A percentile compares a stretch with the other conserved stretches of the same genome.
Evolutionary conservation across 2,329 filamentous ascomycete genomes (phyloP).

Genomic region (Albophoma yamanashiensis): DNA sequence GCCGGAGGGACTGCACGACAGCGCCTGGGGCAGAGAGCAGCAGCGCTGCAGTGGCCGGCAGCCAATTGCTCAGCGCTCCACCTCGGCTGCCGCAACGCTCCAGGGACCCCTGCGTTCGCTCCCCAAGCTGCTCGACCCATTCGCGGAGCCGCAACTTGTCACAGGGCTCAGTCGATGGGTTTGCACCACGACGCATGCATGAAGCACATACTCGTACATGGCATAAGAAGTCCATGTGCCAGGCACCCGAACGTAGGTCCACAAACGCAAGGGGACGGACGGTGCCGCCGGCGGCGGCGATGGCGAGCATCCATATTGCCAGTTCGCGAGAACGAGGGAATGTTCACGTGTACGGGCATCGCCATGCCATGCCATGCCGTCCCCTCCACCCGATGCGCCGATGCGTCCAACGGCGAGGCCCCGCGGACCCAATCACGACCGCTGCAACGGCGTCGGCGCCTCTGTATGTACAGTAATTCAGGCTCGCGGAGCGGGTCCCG

Average conservation of each 20-base stretch:
- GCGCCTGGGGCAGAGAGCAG: neutral
- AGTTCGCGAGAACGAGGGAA: neutral
- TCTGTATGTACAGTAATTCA: neutral
- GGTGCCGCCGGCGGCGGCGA: neutral
- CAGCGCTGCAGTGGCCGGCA: neutral
- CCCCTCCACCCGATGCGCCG: neutral
- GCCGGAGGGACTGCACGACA: neutral
- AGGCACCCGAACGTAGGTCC: neutral
- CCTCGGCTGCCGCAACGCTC: neutral
- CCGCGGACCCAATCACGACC: neutral
- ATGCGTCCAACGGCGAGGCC: too few relatives aligned
- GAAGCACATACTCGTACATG: constrained; percentile 1
- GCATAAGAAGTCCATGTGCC: neutral
- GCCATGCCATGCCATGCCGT: too few relatives aligned
- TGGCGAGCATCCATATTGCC: neutral
- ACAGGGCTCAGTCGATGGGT: neutral
- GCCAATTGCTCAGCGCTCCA: neutral
- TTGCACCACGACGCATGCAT: neutral
- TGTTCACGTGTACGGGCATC: neutral
- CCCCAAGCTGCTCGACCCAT: neutral
- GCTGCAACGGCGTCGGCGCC: neutral
- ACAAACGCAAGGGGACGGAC: neutral
- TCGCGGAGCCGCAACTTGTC: neutral
- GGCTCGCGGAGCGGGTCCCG: neutral
- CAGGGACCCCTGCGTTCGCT: neutral